Evolutionary conservation across 2,329 filamentous ascomycete genomes (phyloP), one percentile per base, ranked within the genome.

Genomic region (Aspergillus fischeri): DNA sequence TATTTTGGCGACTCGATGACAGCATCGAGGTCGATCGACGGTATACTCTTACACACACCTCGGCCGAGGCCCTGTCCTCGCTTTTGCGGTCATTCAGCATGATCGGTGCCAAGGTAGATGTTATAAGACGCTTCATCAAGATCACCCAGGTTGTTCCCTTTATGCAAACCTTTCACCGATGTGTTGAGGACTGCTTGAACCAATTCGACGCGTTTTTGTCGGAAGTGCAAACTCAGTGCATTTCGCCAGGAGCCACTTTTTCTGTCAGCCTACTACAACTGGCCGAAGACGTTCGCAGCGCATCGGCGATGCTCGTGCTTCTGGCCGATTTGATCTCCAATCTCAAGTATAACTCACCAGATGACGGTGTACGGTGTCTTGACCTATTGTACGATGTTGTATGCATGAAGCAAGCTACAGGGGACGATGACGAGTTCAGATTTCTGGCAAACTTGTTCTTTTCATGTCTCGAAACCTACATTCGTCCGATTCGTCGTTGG

Each of bases 401-500:
- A 1, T 87, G 85, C 57, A 77, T 83, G 52, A 83, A 87, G 0
- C 92, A 96, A 67, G 80, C 90, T 48, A 82, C 84, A 17, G 88
- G 88, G 1, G 84, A 90, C 55, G 76, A 80, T 1, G 70, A 71
- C 0, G 77, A 83, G 1, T 94, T 90, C 67, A 73, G 77, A 42
- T 86, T 83, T 42, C 77, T 94, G 4, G 85, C 85, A 1, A 77
- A 77, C 0, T 79, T 94, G 3, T 94, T 97, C 68, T 86, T 94
- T 55, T 83, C 88, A 49, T 96, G 91, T 68, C 88, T 97, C 57
- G 84, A 86, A 56, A 86, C 91, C 1, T 97, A 96, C 70, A 80
- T 95, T 41, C 86, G 86, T 42, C 90, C 92, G 0, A 88, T 97
- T 48, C 83, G 87, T 38, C 77, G 81, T 17, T 97, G 93, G 93